Percentiles rank a stretch among this genome's conserved stretches.
Conservation (phyloP, 2,329 filamentous ascomycete species). For the Xylariaceae sp. region DNA sequence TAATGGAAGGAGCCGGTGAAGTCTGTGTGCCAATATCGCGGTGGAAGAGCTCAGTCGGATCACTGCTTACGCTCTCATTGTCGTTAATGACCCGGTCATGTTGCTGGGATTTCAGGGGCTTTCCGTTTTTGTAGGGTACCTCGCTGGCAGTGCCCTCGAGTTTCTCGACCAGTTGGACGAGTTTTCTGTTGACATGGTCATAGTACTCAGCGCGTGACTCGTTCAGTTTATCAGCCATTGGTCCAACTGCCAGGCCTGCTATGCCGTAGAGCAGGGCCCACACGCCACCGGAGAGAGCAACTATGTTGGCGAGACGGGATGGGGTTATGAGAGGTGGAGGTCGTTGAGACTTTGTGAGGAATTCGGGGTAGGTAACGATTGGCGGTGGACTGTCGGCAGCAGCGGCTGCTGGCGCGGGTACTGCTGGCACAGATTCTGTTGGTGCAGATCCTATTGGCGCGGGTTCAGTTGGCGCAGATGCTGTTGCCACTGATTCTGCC, state of each 20-base stretch:
- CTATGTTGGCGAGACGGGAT: slow-evolving; percentile 53
- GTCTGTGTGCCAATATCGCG: slow-evolving; percentile 79
- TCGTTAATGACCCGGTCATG: slow-evolving; percentile 30
- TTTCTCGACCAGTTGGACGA: slow-evolving; percentile 45
- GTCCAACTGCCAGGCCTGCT: slow-evolving; percentile 64
- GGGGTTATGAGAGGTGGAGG: slow-evolving; percentile 61
- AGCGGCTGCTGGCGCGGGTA: slow-evolving; percentile 16
- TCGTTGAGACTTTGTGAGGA: slow-evolving; percentile 53
- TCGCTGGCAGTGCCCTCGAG: slow-evolving; percentile 58
- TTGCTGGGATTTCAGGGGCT: slow-evolving; percentile 20
- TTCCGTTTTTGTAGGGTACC: slow-evolving; percentile 45
- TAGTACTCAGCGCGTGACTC: slow-evolving; percentile 52
- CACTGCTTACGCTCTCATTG: slow-evolving; percentile 48
- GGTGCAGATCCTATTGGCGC: no score
- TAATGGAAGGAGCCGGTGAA: slow-evolving; percentile 46
- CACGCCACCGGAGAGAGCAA: slow-evolving; percentile 54
- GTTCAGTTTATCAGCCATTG: slow-evolving; percentile 52
- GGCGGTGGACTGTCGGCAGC: slow-evolving; percentile 51
- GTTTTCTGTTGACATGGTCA: slow-evolving; percentile 43
- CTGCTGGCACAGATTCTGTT: slow-evolving; percentile 12
- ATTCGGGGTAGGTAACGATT: slow-evolving; percentile 68
- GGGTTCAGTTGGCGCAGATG: no score
- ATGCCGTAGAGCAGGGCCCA: slow-evolving; percentile 66
- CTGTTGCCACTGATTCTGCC: no score
- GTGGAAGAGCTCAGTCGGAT: slow-evolving; percentile 76